Percentiles rank a stretch among this genome's conserved stretches.
phyloP scores from a whole-genome alignment of 352 stramenopile genomes.

The Pythium oligandrum region DNA sequence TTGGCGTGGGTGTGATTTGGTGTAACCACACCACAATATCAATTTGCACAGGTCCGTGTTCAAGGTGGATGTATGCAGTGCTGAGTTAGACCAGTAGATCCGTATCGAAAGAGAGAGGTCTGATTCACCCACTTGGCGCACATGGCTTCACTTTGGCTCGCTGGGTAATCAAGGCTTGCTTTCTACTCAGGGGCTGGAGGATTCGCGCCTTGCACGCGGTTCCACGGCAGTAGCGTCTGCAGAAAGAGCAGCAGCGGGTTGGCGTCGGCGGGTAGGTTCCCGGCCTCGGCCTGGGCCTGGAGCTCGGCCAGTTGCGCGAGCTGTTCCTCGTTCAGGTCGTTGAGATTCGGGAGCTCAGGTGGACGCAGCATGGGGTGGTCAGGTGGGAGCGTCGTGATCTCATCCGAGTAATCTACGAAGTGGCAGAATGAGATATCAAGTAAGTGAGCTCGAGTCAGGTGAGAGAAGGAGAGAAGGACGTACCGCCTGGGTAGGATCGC shows the following conservation, averaged over 20 bases:
- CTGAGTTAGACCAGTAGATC: too few species aligned
- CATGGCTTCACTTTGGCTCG: neutral
- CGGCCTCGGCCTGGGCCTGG: slow-evolving; percentile 59
- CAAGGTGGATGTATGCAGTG: too few species aligned
- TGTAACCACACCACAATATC: too few species aligned
- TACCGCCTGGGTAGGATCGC: slow-evolving; percentile 58
- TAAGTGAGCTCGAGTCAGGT: neutral
- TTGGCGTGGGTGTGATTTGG: too few species aligned
- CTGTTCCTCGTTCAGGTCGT: slow-evolving; percentile 53
- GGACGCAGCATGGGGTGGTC: slow-evolving; percentile 68
- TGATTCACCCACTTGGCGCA: neutral
- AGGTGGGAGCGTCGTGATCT: slow-evolving; percentile 77
- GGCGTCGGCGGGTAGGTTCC: slow-evolving; percentile 68
- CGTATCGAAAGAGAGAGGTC: neutral
- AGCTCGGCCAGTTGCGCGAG: slow-evolving; percentile 47
- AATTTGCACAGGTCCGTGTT: too few species aligned
- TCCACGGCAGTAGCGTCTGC: slow-evolving; percentile 83
- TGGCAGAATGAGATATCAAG: neutral
- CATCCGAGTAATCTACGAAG: slow-evolving; percentile 74
- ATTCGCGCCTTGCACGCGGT: slow-evolving; percentile 62
- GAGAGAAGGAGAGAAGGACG: neutral
- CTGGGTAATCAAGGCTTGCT: too few species aligned
- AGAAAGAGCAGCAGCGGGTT: slow-evolving; percentile 83
- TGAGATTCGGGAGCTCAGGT: slow-evolving; percentile 22
- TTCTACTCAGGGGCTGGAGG: slow-evolving; percentile 7